phyloP scores from a whole-genome alignment of 139 green algal genomes.

The Trebouxia sp. region DNA sequence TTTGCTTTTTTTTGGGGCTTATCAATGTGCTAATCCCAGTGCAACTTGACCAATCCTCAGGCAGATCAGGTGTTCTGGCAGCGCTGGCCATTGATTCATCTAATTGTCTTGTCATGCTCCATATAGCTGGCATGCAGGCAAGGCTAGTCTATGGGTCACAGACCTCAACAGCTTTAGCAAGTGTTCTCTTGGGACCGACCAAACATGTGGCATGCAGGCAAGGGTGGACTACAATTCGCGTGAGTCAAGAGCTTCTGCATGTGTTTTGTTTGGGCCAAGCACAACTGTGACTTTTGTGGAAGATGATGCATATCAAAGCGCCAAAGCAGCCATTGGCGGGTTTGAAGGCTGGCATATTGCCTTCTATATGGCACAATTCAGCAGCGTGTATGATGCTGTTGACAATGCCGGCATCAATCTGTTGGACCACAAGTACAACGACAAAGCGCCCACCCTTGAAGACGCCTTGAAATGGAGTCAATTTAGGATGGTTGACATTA shows the following conservation, averaged over 20 bases:
- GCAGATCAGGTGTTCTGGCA: too few species aligned
- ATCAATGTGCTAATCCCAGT: too few species aligned
- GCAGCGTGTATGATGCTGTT: neutral
- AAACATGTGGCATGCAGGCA: neutral
- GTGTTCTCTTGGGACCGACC: too few species aligned
- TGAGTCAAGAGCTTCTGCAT: neutral
- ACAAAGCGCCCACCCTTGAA: conserved; percentile 11
- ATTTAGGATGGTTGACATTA: conserved; percentile 13
- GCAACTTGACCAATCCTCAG: too few species aligned
- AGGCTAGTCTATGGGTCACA: too few species aligned
- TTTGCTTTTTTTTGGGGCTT: too few species aligned
- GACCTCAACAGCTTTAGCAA: too few species aligned
- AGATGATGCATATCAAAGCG: neutral
- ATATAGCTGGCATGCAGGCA: too few species aligned
- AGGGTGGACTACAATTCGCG: neutral
- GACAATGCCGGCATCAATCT: conserved; percentile 12
- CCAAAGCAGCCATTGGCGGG: neutral
- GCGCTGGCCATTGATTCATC: too few species aligned
- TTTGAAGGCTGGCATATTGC: conserved; percentile 25
- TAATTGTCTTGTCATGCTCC: too few species aligned
- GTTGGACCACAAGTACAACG: conserved; percentile 17
- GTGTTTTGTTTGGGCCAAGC: conserved; percentile 17
- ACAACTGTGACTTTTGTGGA: conserved; percentile 8
- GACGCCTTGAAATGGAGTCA: conserved; percentile 12
- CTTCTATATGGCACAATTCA: conserved; percentile 26